Evolutionary conservation across 192 early-diverging fungal species (phyloP), one percentile per base, ranked within the genome.

Genomic region (Coemansia sp.): DNA sequence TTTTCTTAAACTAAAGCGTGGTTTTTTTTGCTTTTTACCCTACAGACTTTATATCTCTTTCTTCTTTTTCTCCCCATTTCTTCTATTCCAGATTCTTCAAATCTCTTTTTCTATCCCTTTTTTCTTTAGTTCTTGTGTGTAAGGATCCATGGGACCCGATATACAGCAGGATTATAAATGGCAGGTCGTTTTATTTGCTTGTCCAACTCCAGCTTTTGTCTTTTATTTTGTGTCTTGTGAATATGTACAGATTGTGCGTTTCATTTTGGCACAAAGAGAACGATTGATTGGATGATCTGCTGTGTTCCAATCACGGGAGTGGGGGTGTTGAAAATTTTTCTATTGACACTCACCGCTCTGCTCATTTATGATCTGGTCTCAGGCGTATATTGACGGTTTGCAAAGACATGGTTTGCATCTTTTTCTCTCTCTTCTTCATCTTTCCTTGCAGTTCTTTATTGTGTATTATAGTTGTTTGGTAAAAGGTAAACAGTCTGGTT

Each of bases 311-410:
- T 54, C 52, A 54, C 52, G 52, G 21, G 52, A 48, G 32, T 4
- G 32, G 32, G 21, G 32, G 32, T 32, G 32, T 42, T 66, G 64
- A 66, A 66, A 66, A 66, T 45, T 66, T 66, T 66, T 66, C 64
- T 15, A 4, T 26, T 6, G 19, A 12, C 21, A 26, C 5, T 4
- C 32, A 32, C 32, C 32, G 32, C 32, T 32, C 4, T 32, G 32
- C 32, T 32, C 32, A 32, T 32, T 32, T 32, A 32, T 32, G 32
- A 32, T 32, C 48, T 18, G 16, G 49, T 18, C n/a, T 54, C 7
- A 18, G 21, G 15, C 21, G 41, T 32, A 53, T 64, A 79, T 74
- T 71, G 69, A 70, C 72, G 13, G 32, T 32, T 32, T 32, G 32
- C 32, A 32, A 32, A 32, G 32, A 32, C 32, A 32, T 32, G 32